Conservation (phyloP, 345 rosid genomes). For the Pugionium dolabratum region DNA sequence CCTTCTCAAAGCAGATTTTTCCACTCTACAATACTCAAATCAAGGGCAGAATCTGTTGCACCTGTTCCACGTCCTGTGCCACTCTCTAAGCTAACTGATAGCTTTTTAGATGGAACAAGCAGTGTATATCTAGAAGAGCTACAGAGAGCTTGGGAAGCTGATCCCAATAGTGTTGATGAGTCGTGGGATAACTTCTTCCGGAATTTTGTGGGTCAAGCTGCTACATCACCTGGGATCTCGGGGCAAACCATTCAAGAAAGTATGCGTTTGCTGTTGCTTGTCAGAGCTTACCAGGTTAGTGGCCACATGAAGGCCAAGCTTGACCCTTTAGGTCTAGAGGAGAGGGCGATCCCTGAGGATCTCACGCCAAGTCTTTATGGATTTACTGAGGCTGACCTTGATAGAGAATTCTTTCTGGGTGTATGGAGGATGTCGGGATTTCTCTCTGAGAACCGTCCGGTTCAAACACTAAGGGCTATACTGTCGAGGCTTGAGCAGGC, state of each 20-base stretch:
- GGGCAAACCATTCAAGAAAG: slow-evolving; percentile 91
- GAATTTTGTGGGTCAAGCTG: slow-evolving; percentile 79
- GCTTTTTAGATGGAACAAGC: slow-evolving; percentile 75
- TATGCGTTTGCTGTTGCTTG: slow-evolving; percentile 72
- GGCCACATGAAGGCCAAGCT: slow-evolving; percentile 88
- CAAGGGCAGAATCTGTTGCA: slow-evolving; percentile 56
- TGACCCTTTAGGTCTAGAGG: slow-evolving; percentile 69
- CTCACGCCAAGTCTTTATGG: slow-evolving; percentile 68
- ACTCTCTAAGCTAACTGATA: slow-evolving; percentile 73
- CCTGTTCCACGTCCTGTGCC: slow-evolving; percentile 81
- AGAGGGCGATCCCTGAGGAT: slow-evolving; percentile 72
- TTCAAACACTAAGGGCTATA: slow-evolving; percentile 74
- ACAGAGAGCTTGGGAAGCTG: slow-evolving; percentile 81
- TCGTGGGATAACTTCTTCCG: slow-evolving; percentile 85
- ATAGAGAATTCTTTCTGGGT: slow-evolving; percentile 76
- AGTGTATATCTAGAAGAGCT: slow-evolving; percentile 81
- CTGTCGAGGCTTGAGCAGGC: slow-evolving; percentile 81
- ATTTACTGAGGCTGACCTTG: slow-evolving; percentile 69
- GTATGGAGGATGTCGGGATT: slow-evolving; percentile 83
- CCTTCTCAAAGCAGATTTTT: slow-evolving; percentile 52
- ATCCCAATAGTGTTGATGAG: slow-evolving; percentile 73
- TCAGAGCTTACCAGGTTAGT: slow-evolving; percentile 84
- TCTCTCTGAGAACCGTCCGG: slow-evolving; percentile 82
- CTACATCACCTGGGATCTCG: slow-evolving; percentile 69
- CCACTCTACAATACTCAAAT: slow-evolving; percentile 53